These are phyloP conservation scores for Mycena indigotica DNA, from an alignment of 768 basidiomycete species.

Conservation along the genomic window DNA sequence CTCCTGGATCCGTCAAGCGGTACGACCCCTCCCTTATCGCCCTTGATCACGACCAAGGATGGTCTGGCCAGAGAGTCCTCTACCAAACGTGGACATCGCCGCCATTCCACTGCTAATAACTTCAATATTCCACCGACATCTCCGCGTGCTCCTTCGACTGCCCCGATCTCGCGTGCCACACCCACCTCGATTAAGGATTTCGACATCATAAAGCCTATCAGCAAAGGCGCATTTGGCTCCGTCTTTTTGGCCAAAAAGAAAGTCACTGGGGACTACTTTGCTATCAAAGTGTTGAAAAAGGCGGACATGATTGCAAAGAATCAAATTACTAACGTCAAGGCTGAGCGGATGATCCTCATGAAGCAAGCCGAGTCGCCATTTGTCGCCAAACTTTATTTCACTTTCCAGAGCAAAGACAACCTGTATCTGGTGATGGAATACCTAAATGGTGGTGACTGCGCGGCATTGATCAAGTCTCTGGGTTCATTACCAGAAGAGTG, in stretches of 20 bases:
- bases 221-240: constrained; percentile 97
- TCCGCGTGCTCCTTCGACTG: constrained; percentile 79
- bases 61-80: constrained; percentile 48
- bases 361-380: constrained; percentile 98
- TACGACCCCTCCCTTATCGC: constrained; percentile 77
- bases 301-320: constrained; percentile 99
- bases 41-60: constrained; percentile 54
- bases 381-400: constrained; percentile 96
- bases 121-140: constrained; percentile 69
- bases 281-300: constrained; percentile 99
- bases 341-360: constrained; percentile 99
- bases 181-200: constrained; percentile 98
- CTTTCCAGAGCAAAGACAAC: constrained; percentile 99
- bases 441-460: constrained; percentile 96
- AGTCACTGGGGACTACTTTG: constrained; percentile 96
- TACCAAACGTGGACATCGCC: constrained; percentile 61
- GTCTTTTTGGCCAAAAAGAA: constrained; percentile 99
- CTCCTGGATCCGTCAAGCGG: constrained; percentile 60
- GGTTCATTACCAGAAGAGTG: constrained; percentile 94
- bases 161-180: constrained; percentile 75
- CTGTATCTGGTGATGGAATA: constrained; percentile 99
- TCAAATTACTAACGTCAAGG: constrained; percentile 99
- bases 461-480: constrained; percentile 93
- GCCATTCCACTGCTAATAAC: constrained; percentile 74
- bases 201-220: constrained; percentile 98